Conservation (phyloP, 805 yeast genomes). For the Wickerhamomyces bovis region DNA sequence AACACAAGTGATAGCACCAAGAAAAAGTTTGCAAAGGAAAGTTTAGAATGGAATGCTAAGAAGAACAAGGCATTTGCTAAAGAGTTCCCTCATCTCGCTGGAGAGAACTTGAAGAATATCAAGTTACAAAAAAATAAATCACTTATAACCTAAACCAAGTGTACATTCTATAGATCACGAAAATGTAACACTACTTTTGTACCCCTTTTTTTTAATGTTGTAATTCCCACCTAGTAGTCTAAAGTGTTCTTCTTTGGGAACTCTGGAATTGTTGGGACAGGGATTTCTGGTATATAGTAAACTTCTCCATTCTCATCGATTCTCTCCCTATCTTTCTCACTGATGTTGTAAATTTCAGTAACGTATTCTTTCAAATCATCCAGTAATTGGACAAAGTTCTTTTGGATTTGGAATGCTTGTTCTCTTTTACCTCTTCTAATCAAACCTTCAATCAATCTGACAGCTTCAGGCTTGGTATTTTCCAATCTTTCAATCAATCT, state of each 20-base stretch:
- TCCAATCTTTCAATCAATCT: slow-evolving; percentile 79
- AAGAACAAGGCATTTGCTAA: slow-evolving; percentile 51
- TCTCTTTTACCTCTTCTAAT: slow-evolving; percentile 65
- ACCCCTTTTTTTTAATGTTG: no score
- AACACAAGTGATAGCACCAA: slow-evolving; percentile 54
- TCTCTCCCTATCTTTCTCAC: slow-evolving; percentile 84
- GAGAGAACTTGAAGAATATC: slow-evolving; percentile 25
- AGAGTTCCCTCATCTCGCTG: slow-evolving; percentile 67
- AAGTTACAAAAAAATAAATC: no score
- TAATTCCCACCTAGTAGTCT: slow-evolving; percentile 40
- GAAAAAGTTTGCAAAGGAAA: slow-evolving; percentile 48
- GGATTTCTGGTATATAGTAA: slow-evolving; percentile 70
- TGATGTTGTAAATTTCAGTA: slow-evolving; percentile 71
- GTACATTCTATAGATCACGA: neutral
- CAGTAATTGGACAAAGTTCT: slow-evolving; percentile 52
- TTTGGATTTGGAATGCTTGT: slow-evolving; percentile 80
- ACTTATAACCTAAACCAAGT: no score
- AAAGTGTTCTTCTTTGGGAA: slow-evolving; percentile 54
- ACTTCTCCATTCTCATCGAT: slow-evolving; percentile 83
- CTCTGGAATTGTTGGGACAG: slow-evolving; percentile 57
- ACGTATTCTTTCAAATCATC: slow-evolving; percentile 52
- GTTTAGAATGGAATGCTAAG: slow-evolving; percentile 52
- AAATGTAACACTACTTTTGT: no score
- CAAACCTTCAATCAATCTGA: slow-evolving; percentile 66
- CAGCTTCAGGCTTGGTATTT: slow-evolving; percentile 69